These are phyloP conservation scores for Rhodotorula babjevae DNA, from an alignment of 768 basidiomycete genomes.

Conservation along the genomic window DNA sequence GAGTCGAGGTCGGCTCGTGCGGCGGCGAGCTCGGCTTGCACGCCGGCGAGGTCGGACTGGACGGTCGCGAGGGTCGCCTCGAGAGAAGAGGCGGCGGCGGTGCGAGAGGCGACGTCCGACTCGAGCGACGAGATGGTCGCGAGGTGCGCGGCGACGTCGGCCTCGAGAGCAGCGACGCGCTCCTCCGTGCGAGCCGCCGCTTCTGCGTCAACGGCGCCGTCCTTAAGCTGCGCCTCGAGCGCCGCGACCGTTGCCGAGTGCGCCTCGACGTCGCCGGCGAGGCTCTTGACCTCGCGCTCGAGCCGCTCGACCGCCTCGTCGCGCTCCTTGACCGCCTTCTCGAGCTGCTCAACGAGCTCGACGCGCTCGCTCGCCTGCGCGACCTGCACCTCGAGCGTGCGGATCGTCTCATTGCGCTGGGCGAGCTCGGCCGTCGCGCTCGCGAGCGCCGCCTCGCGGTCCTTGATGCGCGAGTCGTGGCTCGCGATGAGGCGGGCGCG, in stretches of 20 bases:
- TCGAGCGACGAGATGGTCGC: neutral
- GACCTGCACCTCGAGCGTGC: slow-evolving; percentile 25
- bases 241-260: neutral
- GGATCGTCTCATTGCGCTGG: slow-evolving; percentile 58
- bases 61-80: too few relatives aligned
- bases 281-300: neutral
- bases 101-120: neutral
- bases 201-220: neutral
- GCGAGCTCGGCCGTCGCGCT: slow-evolving; percentile 64
- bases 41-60: too few relatives aligned
- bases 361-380: neutral
- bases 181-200: neutral
- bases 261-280: neutral
- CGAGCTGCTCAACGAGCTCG: neutral
- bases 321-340: neutral
- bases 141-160: neutral
- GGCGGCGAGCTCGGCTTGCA: too few relatives aligned
- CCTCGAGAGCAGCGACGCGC: neutral
- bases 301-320: neutral
- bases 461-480: neutral
- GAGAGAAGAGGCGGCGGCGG: too few relatives aligned
- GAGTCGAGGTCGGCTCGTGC: slow-evolving; percentile 5
- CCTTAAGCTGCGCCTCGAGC: neutral
- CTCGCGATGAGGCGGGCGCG: too few relatives aligned
- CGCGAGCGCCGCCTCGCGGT: slow-evolving; percentile 65